Base-by-base conservation (phyloP, 257 asterid genomes). In the Nicotiana attenuata region DNA sequence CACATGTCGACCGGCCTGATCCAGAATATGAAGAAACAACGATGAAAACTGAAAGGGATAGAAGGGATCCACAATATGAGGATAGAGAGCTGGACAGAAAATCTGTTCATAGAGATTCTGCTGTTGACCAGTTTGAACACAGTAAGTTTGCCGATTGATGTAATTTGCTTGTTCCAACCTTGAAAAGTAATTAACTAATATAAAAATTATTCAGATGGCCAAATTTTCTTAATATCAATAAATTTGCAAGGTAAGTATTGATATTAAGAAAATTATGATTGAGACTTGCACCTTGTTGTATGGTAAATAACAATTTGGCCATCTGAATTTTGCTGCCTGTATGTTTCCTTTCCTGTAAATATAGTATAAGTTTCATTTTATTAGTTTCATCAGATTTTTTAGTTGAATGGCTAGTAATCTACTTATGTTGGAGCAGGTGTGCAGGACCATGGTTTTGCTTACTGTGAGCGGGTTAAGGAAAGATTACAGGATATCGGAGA, bases 381-480 rank as follows among this genome's bases (percentile, higher is more conserved):
- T 24, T 73, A 47, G 63, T 41, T 73, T 24, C 75, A 59, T 80
- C 59, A 76, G 16, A 61, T 28, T 41, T 52, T 50, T 15, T 9
- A 41, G 20, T 13, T 75, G 52, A 79, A 81, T 85, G 78, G 77
- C 83, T 77, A 4, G 81, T 52, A 22, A 56, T 60, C 59, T 22
- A 47, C 55, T 75, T 61, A 77, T 77, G 68, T 83, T 80, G 85
- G 77, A 63, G 81, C 94, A 94, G 97, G 92, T 84, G 79, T 89
- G 86, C 92, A 76, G 77, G 93, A 88, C 63, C 89, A 87, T 52
- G 92, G 85, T 65, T 73, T 89, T 82, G 87, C 88, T 85, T 89
- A 92, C 82, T 85, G 87, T 64, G 92, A 90, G 85, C 92, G 90
- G 89, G 87, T 73, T 73, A 89, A 88, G 86, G 95, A 88, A 83